Base-by-base conservation (phyloP, 768 basidiomycete genomes). In the Tylopilus subfusipes region DNA sequence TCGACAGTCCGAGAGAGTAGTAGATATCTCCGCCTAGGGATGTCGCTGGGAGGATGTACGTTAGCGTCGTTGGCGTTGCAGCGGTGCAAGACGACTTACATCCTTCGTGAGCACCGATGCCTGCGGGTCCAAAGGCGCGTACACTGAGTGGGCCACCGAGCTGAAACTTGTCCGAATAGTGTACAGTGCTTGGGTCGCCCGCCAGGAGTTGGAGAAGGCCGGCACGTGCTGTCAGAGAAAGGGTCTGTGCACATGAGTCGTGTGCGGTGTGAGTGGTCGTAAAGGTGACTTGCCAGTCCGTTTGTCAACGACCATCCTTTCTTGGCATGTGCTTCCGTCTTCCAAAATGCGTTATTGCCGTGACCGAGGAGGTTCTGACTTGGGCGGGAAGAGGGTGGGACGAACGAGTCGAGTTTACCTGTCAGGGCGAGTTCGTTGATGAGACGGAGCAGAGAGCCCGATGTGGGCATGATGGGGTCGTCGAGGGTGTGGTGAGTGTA, bases 71-170 rank as follows among this genome's bases (percentile, higher is more conserved):
- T 12, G n/a, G 13, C 5, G 12, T 16, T 2, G 18, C 11, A 55
- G 46, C 21, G 33, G 21, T 30, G 25, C 34, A 14, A 46, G 30
- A 43, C 30, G 31, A 69, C 82, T 59, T 62, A 91, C 91, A 64
- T 18, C 83, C 81, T 56, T 94, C 91, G 21, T 77, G 78, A 0
- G 88, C 86, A 5, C 94, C 94, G 73, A 97, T 76, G 4, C 84
- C 76, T 63, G 90, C 91, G 7, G 78, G 75, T 42, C 79, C 79
- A 72, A 96, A 95, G 48, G 83, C 81, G 6, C 97, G 77, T 0
- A 98, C 78, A 50, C 84, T 91, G 8, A 86, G 82, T 0, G 97
- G 94, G 0, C 97, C 97, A 24, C 97, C 97, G 0, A 98, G 79
- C 59, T 96, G 94, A 69, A 93, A 93, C 6, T 93, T 83, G 71